Conservation (phyloP, 495 filamentous ascomycete genomes). For the Pseudoneurospora amorphoporcata region DNA sequence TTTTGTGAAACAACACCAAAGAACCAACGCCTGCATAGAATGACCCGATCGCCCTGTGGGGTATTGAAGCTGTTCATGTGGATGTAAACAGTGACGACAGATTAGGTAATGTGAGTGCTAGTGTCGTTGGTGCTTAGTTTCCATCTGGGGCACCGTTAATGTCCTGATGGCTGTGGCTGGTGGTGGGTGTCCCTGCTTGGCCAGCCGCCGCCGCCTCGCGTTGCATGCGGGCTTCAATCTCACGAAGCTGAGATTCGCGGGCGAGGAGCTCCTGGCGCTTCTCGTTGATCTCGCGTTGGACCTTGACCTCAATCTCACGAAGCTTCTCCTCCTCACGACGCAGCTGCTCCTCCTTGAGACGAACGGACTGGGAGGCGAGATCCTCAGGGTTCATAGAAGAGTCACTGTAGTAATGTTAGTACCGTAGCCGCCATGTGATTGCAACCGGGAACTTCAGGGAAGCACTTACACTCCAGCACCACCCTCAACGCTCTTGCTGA, state of each 20-base stretch:
- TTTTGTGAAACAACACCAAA: slow-evolving; percentile 25
- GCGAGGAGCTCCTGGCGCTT: slow-evolving; percentile 97
- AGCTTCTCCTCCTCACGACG: slow-evolving; percentile 99
- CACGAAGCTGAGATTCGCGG: slow-evolving; percentile 93
- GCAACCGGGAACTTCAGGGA: background rate
- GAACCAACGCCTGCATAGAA: slow-evolving; percentile 29
- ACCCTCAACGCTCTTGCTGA: slow-evolving; percentile 97
- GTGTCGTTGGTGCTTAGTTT: slow-evolving; percentile 15
- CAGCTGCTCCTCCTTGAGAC: slow-evolving; percentile 98
- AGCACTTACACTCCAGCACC: slow-evolving; percentile 70
- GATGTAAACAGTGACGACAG: slow-evolving; percentile 10
- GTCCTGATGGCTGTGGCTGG: slow-evolving; percentile 26
- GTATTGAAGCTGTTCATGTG: slow-evolving; percentile 9
- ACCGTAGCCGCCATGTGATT: background rate
- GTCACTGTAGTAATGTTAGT: slow-evolving; percentile 41
- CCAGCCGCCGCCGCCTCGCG: slow-evolving; percentile 36
- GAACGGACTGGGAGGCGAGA: slow-evolving; percentile 89
- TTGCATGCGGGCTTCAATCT: slow-evolving; percentile 64
- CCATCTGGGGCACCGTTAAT: slow-evolving; percentile 39
- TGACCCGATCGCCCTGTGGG: slow-evolving; percentile 14
- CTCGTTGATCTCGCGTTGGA: slow-evolving; percentile 98
- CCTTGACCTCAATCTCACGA: slow-evolving; percentile 96
- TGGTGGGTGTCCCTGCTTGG: slow-evolving; percentile 14
- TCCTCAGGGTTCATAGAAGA: slow-evolving; percentile 97
- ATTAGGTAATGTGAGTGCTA: background rate